Evolutionary conservation across 2,329 filamentous ascomycete species (phyloP).

Genomic region (Bipolaris zeicola): DNA sequence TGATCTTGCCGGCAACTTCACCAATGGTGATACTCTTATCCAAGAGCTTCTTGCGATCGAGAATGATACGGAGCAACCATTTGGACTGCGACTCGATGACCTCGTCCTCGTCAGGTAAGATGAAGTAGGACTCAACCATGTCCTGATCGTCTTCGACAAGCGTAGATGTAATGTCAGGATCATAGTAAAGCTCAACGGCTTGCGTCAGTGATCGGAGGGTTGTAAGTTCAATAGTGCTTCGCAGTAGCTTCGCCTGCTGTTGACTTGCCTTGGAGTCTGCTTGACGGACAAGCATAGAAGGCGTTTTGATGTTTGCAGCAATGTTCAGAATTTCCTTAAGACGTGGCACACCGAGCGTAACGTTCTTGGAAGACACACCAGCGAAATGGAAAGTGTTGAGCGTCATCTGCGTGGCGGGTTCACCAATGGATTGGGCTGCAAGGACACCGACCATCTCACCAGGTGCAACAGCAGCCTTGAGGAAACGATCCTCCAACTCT

Average conservation of each 20-base stretch:
- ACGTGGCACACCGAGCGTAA: constrained; percentile 97
- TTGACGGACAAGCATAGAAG: constrained; percentile 92
- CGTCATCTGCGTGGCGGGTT: constrained; percentile 99
- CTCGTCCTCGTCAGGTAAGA: constrained; percentile 79
- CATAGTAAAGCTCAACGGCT: constrained; percentile 95
- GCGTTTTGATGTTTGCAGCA: constrained; percentile 97
- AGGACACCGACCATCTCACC: constrained; percentile 99
- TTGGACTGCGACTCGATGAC: constrained; percentile 74
- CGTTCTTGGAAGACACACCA: constrained; percentile 99
- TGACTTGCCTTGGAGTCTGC: constrained; percentile 66
- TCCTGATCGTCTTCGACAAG: constrained; percentile 86
- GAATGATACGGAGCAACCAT: constrained; percentile 91
- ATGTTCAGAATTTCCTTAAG: constrained; percentile 99
- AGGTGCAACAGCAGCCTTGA: constrained; percentile 81
- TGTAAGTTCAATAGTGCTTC: constrained; percentile 91
- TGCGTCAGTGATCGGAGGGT: constrained; percentile 90
- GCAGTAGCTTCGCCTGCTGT: constrained; percentile 81
- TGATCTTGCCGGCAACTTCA: constrained; percentile 88
- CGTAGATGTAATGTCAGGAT: constrained; percentile 85
- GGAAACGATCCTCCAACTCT: constrained; percentile 87
- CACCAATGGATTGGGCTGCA: constrained; percentile 96
- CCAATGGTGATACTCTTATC: constrained; percentile 92
- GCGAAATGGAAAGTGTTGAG: constrained; percentile 99
- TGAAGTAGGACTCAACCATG: constrained; percentile 96
- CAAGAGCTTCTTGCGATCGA: constrained; percentile 91